A percentile compares a stretch with the other conserved stretches of the same genome.
Evolutionary conservation across 2,329 filamentous ascomycete genomes (phyloP).

Genomic region (Colletotrichum sansevieriae): DNA sequence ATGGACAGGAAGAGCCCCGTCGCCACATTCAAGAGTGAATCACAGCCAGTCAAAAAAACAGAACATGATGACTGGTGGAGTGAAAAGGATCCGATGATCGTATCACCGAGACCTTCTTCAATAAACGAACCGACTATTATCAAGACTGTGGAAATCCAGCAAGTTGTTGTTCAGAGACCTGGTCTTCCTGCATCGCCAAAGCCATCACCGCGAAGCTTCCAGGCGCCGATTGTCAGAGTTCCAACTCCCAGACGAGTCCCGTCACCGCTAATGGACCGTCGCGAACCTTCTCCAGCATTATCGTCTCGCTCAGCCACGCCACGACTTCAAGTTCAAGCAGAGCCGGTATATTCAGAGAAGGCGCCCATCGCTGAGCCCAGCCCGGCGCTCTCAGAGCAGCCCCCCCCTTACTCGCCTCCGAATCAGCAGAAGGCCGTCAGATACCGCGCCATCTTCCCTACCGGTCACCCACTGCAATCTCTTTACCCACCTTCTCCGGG

Average conservation of each 20-base stretch:
- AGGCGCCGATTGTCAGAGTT: conserved; percentile 52
- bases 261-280: conserved; percentile 46
- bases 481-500: conserved; percentile 70
- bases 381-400: conserved; percentile 53
- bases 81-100: conserved; percentile 37
- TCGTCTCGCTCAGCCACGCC: conserved; percentile 47
- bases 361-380: conserved; percentile 18
- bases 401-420: conserved; percentile 69
- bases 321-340: conserved; percentile 3
- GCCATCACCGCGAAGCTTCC: conserved; percentile 35
- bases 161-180: conserved; percentile 21
- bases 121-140: background rate
- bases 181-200: conserved; percentile 42
- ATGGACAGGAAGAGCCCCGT: conserved; percentile 53
- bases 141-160: conserved; percentile 17
- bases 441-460: conserved; percentile 71
- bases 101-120: background rate
- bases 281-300: conserved; percentile 44
- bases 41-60: conserved; percentile 46
- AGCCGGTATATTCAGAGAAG: conserved; percentile 27
- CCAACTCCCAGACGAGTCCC: conserved; percentile 53
- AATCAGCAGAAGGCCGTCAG: conserved; percentile 57
- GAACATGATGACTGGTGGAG: conserved; percentile 56
- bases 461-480: conserved; percentile 60
- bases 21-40: conserved; percentile 35